Percentiles rank a stretch among this genome's conserved stretches.
Evolutionary conservation across 1,139 yeast genomes (phyloP).

Genomic region (Maudiozyma humilis): DNA sequence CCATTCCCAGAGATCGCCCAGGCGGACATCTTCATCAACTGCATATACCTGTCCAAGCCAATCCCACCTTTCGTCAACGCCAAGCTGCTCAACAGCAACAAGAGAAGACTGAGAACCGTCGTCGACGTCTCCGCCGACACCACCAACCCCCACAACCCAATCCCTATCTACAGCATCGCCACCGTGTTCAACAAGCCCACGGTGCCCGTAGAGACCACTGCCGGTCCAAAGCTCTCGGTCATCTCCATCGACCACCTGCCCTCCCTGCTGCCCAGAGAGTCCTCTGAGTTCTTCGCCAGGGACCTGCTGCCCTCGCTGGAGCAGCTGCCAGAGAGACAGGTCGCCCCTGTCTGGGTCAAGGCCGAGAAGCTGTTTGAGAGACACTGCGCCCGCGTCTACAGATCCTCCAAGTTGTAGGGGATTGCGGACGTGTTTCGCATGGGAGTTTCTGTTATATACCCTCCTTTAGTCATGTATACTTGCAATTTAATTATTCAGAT

Average conservation of each 20-base stretch:
- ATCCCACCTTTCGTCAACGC: conserved; percentile 82
- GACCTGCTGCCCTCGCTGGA: conserved; percentile 84
- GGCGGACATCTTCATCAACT: conserved; percentile 85
- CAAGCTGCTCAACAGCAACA: conserved; percentile 51
- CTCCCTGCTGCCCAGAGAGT: conserved; percentile 89
- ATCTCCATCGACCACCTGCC: conserved; percentile 97
- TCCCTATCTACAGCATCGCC: conserved; percentile 84
- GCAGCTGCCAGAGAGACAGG: conserved; percentile 69
- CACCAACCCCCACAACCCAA: conserved; percentile 95
- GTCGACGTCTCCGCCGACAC: conserved; percentile 98
- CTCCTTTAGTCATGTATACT: not conserved
- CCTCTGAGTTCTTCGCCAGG: conserved; percentile 80
- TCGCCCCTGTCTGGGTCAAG: conserved; percentile 84
- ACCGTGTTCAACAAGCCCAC: conserved; percentile 90
- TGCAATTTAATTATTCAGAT: conserved; percentile 1
- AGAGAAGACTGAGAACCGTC: conserved; percentile 77
- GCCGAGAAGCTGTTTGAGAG: conserved; percentile 77
- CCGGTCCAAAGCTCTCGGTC: conserved; percentile 82
- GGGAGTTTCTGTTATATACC: not conserved
- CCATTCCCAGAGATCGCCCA: conserved; percentile 87
- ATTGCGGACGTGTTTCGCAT: not conserved
- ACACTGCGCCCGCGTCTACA: conserved; percentile 61
- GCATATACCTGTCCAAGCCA: conserved; percentile 88
- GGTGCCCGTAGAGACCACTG: conserved; percentile 64
- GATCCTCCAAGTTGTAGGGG: conserved; percentile 34